Percentiles rank a stretch among this genome's conserved stretches.
Conservation (phyloP, 139 green algal species). For the Chlorella ohadii region DNA sequence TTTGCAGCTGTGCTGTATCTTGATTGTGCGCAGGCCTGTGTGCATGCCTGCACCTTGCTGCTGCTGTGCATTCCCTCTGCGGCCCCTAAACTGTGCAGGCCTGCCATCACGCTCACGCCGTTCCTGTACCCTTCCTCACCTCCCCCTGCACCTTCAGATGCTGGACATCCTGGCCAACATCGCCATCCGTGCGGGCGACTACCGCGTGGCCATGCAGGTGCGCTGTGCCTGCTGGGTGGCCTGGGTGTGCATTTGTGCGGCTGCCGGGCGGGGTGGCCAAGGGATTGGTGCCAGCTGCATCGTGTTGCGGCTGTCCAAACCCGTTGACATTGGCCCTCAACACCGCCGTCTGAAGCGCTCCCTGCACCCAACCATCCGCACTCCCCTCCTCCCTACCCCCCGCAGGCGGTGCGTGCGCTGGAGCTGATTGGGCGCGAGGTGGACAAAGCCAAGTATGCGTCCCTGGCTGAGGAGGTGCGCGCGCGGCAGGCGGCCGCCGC, state of each 20-base stretch:
- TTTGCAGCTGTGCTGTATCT: too few species aligned
- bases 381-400: not conserved
- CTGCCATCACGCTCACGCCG: too few species aligned
- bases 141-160: constrained; percentile 38
- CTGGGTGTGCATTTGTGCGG: not conserved
- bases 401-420: constrained; percentile 68
- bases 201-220: constrained; percentile 69
- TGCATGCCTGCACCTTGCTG: too few species aligned
- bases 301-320: too few species aligned
- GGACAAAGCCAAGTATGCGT: constrained; percentile 53
- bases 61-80: too few species aligned
- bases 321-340: too few species aligned
- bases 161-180: constrained; percentile 63
- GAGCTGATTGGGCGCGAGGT: constrained; percentile 59
- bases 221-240: not conserved
- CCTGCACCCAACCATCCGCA: too few species aligned
- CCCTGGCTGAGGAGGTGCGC: not conserved
- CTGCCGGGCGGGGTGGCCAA: not conserved
- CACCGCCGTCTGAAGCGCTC: too few species aligned
- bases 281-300: too few species aligned
- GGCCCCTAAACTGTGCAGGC: too few species aligned
- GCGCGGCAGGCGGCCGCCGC: not conserved
- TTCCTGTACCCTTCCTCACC: too few species aligned
- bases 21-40: too few species aligned
- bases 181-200: constrained; percentile 45